Evolutionary conservation across 2,329 filamentous ascomycete species (phyloP).

Genomic region (Cercospora sp.): DNA sequence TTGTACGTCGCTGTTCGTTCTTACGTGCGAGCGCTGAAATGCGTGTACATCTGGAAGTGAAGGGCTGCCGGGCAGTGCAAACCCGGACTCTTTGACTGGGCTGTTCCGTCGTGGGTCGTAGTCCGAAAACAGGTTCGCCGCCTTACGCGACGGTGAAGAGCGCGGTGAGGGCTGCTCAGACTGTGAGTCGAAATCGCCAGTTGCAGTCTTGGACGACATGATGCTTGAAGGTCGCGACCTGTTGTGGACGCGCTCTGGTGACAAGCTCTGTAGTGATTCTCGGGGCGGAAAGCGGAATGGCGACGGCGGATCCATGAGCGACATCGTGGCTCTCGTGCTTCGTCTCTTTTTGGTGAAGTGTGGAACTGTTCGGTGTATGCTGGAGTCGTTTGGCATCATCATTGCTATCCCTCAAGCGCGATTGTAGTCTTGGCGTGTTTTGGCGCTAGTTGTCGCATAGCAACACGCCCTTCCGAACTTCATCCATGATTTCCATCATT

Average conservation of each 20-base stretch:
- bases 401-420: background rate
- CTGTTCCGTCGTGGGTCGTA: slow-evolving; percentile 29
- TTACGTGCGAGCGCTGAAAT: slow-evolving; percentile 41
- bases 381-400: background rate
- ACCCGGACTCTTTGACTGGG: slow-evolving; percentile 21
- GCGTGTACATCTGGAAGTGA: slow-evolving; percentile 37
- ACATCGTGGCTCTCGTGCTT: slow-evolving; percentile 5
- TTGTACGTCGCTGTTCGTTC: slow-evolving; percentile 61
- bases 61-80: slow-evolving; percentile 30
- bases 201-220: slow-evolving; percentile 28
- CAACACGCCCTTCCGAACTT: background rate
- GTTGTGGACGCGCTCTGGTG: slow-evolving; percentile 64
- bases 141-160: slow-evolving; percentile 39
- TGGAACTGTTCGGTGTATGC: background rate
- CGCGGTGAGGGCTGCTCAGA: slow-evolving; percentile 29
- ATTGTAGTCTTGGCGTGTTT: slow-evolving; percentile 2
- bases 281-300: slow-evolving; percentile 56
- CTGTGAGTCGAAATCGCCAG: slow-evolving; percentile 8
- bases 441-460: slow-evolving; percentile 1
- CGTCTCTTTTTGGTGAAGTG: background rate
- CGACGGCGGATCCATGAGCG: slow-evolving; percentile 13
- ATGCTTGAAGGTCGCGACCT: slow-evolving; percentile 40
- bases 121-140: slow-evolving; percentile 36
- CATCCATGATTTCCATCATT: background rate
- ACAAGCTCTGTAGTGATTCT: slow-evolving; percentile 57